phyloP scores from a whole-genome alignment of 176 grass and related monocot species.

The Oryza glumipatula region DNA sequence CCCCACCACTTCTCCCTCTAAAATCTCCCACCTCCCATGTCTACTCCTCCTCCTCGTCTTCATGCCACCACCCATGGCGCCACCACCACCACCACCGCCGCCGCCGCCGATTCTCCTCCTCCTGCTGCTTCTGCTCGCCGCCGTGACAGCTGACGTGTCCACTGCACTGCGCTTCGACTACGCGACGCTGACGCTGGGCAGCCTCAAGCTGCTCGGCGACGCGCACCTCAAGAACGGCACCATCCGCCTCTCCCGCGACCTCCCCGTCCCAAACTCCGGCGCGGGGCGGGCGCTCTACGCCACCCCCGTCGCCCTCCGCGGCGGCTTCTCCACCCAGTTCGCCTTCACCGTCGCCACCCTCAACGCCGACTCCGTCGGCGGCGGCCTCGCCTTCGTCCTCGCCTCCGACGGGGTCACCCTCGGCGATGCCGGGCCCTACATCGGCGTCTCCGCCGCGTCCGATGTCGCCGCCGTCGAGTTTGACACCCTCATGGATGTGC shows the following conservation, averaged over 20 bases:
- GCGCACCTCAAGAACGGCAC: conserved; percentile 96
- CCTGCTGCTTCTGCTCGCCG: not conserved
- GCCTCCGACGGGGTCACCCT: conserved; percentile 45
- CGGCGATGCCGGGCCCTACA: conserved; percentile 63
- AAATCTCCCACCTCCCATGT: not conserved
- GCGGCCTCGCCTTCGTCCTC: conserved; percentile 80
- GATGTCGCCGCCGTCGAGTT: conserved; percentile 88
- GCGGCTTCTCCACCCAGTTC: conserved; percentile 83
- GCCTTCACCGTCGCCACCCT: conserved; percentile 80
- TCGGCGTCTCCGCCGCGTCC: conserved; percentile 44
- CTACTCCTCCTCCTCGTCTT: not conserved
- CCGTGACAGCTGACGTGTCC: not conserved
- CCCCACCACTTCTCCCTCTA: too few relatives aligned
- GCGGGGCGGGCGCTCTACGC: conserved; percentile 78
- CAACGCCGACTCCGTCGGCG: conserved; percentile 74
- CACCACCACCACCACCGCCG: not conserved
- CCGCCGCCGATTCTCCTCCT: too few relatives aligned
- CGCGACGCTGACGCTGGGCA: conserved; percentile 63
- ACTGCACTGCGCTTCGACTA: conserved; percentile 71
- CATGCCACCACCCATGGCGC: conserved; percentile 7
- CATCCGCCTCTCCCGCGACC: conserved; percentile 78
- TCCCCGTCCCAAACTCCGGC: conserved; percentile 73
- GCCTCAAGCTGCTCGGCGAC: conserved; percentile 77
- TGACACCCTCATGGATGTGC: conserved; percentile 77
- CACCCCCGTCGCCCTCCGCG: conserved; percentile 44